A percentile compares a stretch with the other conserved stretches of the same genome.
These are phyloP conservation scores for Lepidium africanum DNA, from an alignment of 345 rosid species.

Conservation along the genomic window DNA sequence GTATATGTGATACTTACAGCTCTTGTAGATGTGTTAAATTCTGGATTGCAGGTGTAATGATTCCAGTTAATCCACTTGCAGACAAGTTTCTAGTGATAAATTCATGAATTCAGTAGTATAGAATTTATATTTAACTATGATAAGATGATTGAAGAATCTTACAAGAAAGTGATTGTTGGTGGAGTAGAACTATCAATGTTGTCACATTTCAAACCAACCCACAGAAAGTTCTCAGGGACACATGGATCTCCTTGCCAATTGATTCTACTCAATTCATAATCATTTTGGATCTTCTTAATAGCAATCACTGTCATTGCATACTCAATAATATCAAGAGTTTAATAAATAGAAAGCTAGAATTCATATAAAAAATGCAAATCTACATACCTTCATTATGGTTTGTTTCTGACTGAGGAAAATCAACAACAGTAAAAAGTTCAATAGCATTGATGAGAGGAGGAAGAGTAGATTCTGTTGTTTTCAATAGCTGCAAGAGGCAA, in stretches of 20 bases:
- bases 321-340: not conserved
- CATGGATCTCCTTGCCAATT: slow-evolving; percentile 63
- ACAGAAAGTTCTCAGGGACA: slow-evolving; percentile 22
- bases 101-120: not conserved
- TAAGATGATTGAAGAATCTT: not conserved
- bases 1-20: slow-evolving; percentile 25
- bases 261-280: slow-evolving; percentile 23
- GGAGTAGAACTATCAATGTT: not conserved
- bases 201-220: slow-evolving; percentile 38
- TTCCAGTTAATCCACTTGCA: slow-evolving; percentile 29
- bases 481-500: slow-evolving; percentile 5
- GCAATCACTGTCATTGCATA: slow-evolving; percentile 29
- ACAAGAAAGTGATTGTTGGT: slow-evolving; percentile 14
- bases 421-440: slow-evolving; percentile 5
- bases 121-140: no score
- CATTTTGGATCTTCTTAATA: slow-evolving; percentile 22
- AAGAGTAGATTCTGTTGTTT: slow-evolving; percentile 16
- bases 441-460: slow-evolving; percentile 26
- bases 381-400: slow-evolving; percentile 16
- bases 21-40: slow-evolving; percentile 22
- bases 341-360: not conserved
- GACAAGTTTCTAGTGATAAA: slow-evolving; percentile 20
- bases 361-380: not conserved
- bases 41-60: slow-evolving; percentile 11
- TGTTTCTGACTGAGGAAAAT: slow-evolving; percentile 16